Percentiles rank a stretch among this genome's conserved stretches.
phyloP scores from a whole-genome alignment of 192 early-diverging fungal genomes.

The Phycomyces nitens region DNA sequence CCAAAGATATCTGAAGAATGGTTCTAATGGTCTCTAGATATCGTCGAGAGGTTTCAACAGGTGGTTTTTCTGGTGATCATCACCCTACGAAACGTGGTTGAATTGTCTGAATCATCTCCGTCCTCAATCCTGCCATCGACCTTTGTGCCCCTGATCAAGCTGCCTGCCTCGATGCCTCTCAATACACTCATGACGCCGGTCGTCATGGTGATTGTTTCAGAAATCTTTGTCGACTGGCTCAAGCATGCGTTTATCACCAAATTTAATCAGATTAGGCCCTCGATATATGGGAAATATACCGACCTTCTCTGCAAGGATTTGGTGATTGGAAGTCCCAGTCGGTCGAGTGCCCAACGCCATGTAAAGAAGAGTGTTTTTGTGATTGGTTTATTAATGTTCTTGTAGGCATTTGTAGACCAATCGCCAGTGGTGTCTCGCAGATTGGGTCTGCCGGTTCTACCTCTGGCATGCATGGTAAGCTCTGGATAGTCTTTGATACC shows the following conservation, averaged over 20 bases:
- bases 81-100: constrained; percentile 84
- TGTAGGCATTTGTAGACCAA: constrained; percentile 60
- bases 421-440: constrained; percentile 73
- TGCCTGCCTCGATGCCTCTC: constrained; percentile 58
- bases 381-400: not conserved
- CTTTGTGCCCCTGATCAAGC: constrained; percentile 57
- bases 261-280: constrained; percentile 89
- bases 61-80: constrained; percentile 86
- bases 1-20: not conserved
- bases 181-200: constrained; percentile 77
- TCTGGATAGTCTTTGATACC: constrained; percentile 48
- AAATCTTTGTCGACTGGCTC: constrained; percentile 93
- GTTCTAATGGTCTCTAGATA: no score
- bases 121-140: constrained; percentile 56
- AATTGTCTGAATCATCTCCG: constrained; percentile 70
- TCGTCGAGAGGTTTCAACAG: constrained; percentile 94
- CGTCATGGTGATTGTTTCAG: constrained; percentile 82
- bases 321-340: constrained; percentile 52
- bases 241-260: constrained; percentile 99
- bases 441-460: constrained; percentile 79
- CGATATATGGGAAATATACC: constrained; percentile 81
- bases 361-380: constrained; percentile 20
- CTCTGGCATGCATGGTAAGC: constrained; percentile 70
- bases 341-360: constrained; percentile 39
- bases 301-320: constrained; percentile 90